These are phyloP conservation scores for Isochrysis galbana DNA, from an alignment of 78 protist genomes.

Conservation along the genomic window DNA sequence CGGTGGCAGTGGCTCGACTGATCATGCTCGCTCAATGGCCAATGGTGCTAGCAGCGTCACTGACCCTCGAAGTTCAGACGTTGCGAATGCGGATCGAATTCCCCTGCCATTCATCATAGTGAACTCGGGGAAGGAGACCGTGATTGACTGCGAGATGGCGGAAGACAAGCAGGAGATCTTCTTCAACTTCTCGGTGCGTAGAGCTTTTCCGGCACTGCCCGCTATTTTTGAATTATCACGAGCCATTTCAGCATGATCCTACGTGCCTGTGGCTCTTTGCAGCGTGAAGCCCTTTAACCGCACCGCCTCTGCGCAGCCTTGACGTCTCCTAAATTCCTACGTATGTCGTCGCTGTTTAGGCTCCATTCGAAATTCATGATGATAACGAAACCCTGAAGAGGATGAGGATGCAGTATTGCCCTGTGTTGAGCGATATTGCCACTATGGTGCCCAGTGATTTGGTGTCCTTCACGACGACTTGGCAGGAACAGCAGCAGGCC, in stretches of 20 bases:
- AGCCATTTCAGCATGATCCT: no score
- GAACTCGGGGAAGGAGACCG: slow-evolving; percentile 67
- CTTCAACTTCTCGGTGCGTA: slow-evolving; percentile 74
- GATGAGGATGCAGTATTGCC: background rate
- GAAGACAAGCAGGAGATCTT: slow-evolving; percentile 42
- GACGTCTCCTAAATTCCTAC: no score
- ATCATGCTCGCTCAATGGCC: no score
- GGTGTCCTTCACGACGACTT: background rate
- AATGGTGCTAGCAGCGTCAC: no score
- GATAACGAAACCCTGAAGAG: slow-evolving; percentile 64
- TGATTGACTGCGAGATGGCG: slow-evolving; percentile 83
- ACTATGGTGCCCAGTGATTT: background rate
- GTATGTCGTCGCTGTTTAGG: no score
- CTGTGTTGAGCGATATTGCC: background rate
- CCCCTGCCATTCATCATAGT: slow-evolving; percentile 79
- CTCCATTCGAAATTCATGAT: slow-evolving; percentile 84
- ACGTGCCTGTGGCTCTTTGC: no score
- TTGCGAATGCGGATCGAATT: slow-evolving; percentile 19
- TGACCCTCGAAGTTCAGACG: no score
- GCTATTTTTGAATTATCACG: no score
- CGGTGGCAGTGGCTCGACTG: no score
- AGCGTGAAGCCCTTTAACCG: no score
- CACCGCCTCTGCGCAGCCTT: no score
- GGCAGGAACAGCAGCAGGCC: background rate
- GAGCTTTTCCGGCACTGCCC: no score